Evolutionary conservation across 2,329 filamentous ascomycete genomes (phyloP), one percentile per base, ranked within the genome.

Genomic region (Exophiala mesophila): DNA sequence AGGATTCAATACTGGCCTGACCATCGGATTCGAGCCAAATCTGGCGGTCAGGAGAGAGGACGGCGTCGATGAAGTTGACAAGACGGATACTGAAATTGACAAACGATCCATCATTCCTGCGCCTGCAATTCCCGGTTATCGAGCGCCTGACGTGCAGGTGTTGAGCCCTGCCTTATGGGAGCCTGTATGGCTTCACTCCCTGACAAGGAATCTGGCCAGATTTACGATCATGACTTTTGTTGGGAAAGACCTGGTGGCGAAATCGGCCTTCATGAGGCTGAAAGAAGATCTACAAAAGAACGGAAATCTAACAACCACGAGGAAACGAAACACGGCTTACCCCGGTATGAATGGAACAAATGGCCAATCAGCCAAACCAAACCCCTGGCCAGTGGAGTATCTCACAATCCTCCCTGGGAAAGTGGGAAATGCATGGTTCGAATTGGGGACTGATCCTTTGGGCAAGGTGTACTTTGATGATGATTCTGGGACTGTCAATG

Each of bases 271-370:
- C 28, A 74, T 79, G 41, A 84, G 92, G 63, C 88, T 83, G 71
- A 73, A 75, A 47, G 85, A 92, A 48, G 88, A 88, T 64, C 78
- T 95, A 60, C 79, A 87, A 56, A 81, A 87, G 59, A 86, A 88
- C 29, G 80, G 85, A 0, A 78, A 95, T 44, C 78, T 83, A 26
- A 17, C 19, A 35, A 10, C 16, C 36, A 2, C 33, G 34, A 5
- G 36, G 36, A 33, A 26, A 31, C 23, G 19, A 21, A 12, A 23
- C 7, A 6, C 17, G 18, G 17, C 8, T 15, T 5, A 29, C 8
- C 8, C 40, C 15, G 39, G 39, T 34, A 44, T 40, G 4, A 36
- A 32, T n/a, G 44, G 39, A n/a, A 4, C 42, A 9, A 48, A 50
- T 20, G 45, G 45, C 16, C 26, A 37, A 7, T 39, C 47, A 13